Evolutionary conservation across 2,329 filamentous ascomycete species (phyloP).

Genomic region (Boeremia exigua): DNA sequence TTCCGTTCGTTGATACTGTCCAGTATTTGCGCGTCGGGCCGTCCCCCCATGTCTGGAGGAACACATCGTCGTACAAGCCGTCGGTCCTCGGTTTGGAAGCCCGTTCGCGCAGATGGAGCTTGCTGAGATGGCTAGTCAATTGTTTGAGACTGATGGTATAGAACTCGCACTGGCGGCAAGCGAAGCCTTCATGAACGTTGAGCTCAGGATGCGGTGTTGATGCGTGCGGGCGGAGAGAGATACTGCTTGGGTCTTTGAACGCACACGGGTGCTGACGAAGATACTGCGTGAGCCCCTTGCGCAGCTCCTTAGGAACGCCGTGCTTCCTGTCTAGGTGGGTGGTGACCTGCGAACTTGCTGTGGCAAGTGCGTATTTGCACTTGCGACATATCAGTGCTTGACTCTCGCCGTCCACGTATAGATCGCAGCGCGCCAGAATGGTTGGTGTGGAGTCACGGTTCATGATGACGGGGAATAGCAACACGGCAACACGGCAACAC

Average conservation of each 20-base stretch:
- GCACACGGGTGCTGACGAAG: not conserved
- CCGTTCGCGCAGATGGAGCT: not conserved
- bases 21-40: constrained; percentile 2
- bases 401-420: not conserved
- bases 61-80: constrained; percentile 6
- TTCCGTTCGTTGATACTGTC: constrained; percentile 7
- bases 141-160: constrained; percentile 5
- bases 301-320: constrained; percentile 3
- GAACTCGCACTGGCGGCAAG: constrained; percentile 5
- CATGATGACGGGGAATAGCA: not conserved
- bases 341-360: not conserved
- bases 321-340: constrained; percentile 7
- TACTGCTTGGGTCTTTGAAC: not conserved
- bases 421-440: not conserved
- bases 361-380: not conserved
- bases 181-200: constrained; percentile 3
- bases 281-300: constrained; percentile 5
- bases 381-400: not conserved
- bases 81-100: constrained; percentile 6
- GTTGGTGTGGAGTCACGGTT: not conserved
- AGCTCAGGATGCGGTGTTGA: constrained; percentile 3
- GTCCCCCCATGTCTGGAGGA: constrained; percentile 1
- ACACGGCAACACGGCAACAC: not conserved
- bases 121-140: constrained; percentile 4
- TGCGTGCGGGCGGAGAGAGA: not conserved